phyloP scores from a whole-genome alignment of 352 stramenopile genomes.

The Elongisporangium undulatum region DNA sequence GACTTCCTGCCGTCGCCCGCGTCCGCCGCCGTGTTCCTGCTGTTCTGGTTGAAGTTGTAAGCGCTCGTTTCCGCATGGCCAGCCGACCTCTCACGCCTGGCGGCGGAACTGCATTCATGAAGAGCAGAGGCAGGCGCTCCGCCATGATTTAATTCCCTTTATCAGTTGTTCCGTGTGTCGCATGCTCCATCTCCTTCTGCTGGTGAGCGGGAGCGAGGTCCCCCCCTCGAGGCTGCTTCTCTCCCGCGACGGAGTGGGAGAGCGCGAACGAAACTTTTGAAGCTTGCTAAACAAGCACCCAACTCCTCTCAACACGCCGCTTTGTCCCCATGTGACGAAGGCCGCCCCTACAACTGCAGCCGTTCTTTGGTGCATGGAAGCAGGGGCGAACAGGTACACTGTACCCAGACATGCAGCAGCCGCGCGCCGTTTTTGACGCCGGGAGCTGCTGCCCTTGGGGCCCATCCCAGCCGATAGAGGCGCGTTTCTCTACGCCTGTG shows the following conservation, averaged over 20 bases:
- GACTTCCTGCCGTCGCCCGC: conserved; percentile 82
- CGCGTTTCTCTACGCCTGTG: background rate
- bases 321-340: background rate
- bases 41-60: conserved; percentile 62
- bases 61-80: too few species aligned
- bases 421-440: background rate
- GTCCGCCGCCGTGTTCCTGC: conserved; percentile 53
- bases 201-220: background rate
- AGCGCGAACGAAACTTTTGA: background rate
- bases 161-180: background rate
- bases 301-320: background rate
- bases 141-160: background rate
- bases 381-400: background rate
- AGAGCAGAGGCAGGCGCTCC: background rate
- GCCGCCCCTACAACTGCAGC: too few species aligned
- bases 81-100: background rate
- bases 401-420: background rate
- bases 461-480: background rate
- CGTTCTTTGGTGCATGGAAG: background rate
- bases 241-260: background rate
- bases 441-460: background rate
- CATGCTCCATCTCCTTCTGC: background rate
- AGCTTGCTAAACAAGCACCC: background rate
- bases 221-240: background rate
- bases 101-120: background rate